phyloP scores from a whole-genome alignment of 2,329 filamentous ascomycete species.

The Whalleya microplaca region DNA sequence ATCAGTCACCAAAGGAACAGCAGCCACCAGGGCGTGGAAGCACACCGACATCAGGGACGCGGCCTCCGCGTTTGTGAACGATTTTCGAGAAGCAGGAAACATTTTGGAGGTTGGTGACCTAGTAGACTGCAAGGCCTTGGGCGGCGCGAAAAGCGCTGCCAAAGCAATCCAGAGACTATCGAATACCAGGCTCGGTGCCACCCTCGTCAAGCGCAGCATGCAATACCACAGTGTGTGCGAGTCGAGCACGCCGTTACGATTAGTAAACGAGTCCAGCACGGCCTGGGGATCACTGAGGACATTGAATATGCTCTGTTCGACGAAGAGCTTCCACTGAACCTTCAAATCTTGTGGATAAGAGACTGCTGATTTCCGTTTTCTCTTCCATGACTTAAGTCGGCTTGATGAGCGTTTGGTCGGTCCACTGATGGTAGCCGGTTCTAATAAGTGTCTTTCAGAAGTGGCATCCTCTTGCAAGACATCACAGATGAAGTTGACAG shows the following conservation, averaged over 20 bases:
- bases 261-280: conserved; percentile 60
- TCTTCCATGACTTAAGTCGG: conserved; percentile 38
- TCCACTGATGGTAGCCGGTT: conserved; percentile 42
- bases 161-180: conserved; percentile 68
- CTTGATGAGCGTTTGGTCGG: conserved; percentile 33
- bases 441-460: conserved; percentile 52
- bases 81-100: conserved; percentile 39
- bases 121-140: conserved; percentile 47
- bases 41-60: conserved; percentile 62
- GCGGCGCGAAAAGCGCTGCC: conserved; percentile 60
- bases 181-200: conserved; percentile 61
- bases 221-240: conserved; percentile 67
- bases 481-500: conserved; percentile 65
- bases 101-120: conserved; percentile 44
- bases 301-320: conserved; percentile 67
- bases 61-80: conserved; percentile 53
- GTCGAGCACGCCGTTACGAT: conserved; percentile 56
- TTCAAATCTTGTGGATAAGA: conserved; percentile 40
- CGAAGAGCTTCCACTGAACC: conserved; percentile 62
- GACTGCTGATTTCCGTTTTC: conserved; percentile 35
- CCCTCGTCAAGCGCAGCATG: conserved; percentile 62
- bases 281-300: conserved; percentile 62
- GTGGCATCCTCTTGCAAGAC: conserved; percentile 61
- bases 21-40: conserved; percentile 64
- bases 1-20: conserved; percentile 55